Evolutionary conservation across 345 rosid species (phyloP), one percentile per base, ranked within the genome.

Genomic region (Fremontodendron californicum): DNA sequence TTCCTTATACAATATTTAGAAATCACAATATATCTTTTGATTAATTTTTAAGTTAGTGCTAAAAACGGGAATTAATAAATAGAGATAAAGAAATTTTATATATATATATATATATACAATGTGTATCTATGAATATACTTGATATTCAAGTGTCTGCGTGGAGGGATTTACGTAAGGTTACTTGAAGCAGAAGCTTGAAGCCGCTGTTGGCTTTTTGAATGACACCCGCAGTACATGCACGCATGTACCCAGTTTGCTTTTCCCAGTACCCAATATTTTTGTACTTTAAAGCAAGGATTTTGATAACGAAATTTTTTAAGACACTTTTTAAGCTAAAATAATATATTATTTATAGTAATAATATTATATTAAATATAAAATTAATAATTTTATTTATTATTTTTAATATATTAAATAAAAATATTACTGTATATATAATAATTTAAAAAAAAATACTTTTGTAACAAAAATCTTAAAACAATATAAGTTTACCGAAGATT

Each of bases 191-290:
- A 75, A 82, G 81, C 66, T 55, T 62, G 37, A 79, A 77, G 71
- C 51, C 31, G 46, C 73, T 82, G 82, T 73, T 45, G 57, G 78
- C 23, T 52, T 77, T 76, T 29, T 25, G 1, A 77, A 66, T 68
- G 69, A 48, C 82, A 78, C 51, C 75, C 82, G 71, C 37, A 37
- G 73, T 64, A 76, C 81, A 73, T 67, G 81, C 80, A 72, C 61
- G 66, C 82, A 79, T 79, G 82, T 76, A 74, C 75, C 64, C 76
- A 0, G 75, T 42, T 69, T 61, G 11, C 60, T 33, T 27, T 31
- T 18, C n/a, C 43, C 27, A 18, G 8, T 29, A 58, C 49, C 54
- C 75, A 71, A 60, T 54, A 46, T 5, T 74, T 40, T 55, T 45
- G 25, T 76, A 76, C 68, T 72, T 71, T 27, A 60, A n/a, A n/a